Conservation (phyloP, 2,329 filamentous ascomycete genomes). For the Bimuria novae-zelandiae region DNA sequence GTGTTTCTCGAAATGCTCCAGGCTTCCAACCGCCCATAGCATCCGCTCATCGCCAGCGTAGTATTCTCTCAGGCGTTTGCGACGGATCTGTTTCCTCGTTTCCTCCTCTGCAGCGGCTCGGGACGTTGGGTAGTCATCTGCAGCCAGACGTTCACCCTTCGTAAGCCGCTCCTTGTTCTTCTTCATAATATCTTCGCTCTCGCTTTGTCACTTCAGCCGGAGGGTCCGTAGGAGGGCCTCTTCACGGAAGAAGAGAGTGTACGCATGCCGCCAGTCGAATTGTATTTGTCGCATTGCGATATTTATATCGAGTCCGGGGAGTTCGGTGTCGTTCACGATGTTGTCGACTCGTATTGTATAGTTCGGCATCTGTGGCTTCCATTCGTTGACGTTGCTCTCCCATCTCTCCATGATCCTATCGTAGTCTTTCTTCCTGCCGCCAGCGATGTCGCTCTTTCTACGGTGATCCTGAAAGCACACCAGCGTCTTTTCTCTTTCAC, state of each 20-base stretch:
- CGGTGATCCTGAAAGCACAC: constrained; percentile 26
- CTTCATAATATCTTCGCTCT: constrained; percentile 13
- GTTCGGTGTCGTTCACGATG: constrained; percentile 40
- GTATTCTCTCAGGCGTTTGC: constrained; percentile 27
- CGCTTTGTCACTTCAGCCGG: constrained; percentile 13
- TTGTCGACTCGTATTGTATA: constrained; percentile 35
- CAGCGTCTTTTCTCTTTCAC: constrained; percentile 11
- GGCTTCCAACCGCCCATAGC: constrained; percentile 35
- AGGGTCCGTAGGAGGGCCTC: constrained; percentile 20
- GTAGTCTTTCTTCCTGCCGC: constrained; percentile 10
- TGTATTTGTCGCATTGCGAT: constrained; percentile 23
- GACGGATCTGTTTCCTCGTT: constrained; percentile 28
- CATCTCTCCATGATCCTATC: constrained; percentile 30
- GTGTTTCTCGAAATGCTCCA: constrained; percentile 30
- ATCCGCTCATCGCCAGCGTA: constrained; percentile 33
- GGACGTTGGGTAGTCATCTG: constrained; percentile 17
- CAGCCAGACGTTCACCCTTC: constrained; percentile 20
- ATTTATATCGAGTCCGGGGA: constrained; percentile 30
- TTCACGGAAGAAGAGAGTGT: constrained; percentile 40
- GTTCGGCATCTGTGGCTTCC: constrained; percentile 35
- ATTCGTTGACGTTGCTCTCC: constrained; percentile 28
- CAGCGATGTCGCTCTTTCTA: constrained; percentile 11
- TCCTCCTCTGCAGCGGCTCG: constrained; percentile 22
- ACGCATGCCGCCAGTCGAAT: constrained; percentile 36
- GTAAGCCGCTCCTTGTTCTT: constrained; percentile 21